Evolutionary conservation across 2,329 filamentous ascomycete genomes (phyloP).

Genomic region (Trichophyton benhamiae): DNA sequence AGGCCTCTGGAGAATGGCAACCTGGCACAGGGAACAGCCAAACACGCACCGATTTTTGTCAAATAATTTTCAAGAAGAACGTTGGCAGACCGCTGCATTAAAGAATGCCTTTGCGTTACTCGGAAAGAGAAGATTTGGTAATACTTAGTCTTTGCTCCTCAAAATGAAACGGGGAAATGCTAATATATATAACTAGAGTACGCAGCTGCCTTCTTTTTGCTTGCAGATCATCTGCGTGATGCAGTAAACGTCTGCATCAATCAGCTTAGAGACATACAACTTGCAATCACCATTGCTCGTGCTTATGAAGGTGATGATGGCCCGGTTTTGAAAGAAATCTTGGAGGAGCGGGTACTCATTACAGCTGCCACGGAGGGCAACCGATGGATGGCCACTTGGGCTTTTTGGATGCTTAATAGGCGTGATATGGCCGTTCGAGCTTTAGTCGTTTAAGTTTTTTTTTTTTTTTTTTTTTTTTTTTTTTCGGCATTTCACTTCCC

Average conservation of each 20-base stretch:
- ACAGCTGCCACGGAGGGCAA: conserved; percentile 71
- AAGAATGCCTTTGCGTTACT: conserved; percentile 96
- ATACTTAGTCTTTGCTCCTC: conserved; percentile 17
- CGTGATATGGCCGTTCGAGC: conserved; percentile 74
- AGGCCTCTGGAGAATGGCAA: conserved; percentile 88
- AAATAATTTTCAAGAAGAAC: conserved; percentile 80
- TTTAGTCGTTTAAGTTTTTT: conserved; percentile 54
- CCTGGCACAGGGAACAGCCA: conserved; percentile 72
- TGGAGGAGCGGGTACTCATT: conserved; percentile 68
- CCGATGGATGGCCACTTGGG: conserved; percentile 89
- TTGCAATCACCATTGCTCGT: conserved; percentile 76
- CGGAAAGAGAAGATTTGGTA: conserved; percentile 76
- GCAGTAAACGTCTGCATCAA: conserved; percentile 77
- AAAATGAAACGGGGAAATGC: background rate
- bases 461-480: too few relatives aligned
- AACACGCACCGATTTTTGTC: conserved; percentile 67
- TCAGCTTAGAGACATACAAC: conserved; percentile 75
- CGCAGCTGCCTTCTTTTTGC: conserved; percentile 86
- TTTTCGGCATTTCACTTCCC: background rate
- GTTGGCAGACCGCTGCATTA: conserved; percentile 77
- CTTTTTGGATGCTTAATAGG: conserved; percentile 78
- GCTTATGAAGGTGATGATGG: conserved; percentile 87
- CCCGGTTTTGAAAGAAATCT: conserved; percentile 56
- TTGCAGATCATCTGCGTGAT: conserved; percentile 73
- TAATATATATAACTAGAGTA: conserved; percentile 52